Base-by-base conservation (phyloP, 257 asterid genomes). In the Catharanthus roseus region DNA sequence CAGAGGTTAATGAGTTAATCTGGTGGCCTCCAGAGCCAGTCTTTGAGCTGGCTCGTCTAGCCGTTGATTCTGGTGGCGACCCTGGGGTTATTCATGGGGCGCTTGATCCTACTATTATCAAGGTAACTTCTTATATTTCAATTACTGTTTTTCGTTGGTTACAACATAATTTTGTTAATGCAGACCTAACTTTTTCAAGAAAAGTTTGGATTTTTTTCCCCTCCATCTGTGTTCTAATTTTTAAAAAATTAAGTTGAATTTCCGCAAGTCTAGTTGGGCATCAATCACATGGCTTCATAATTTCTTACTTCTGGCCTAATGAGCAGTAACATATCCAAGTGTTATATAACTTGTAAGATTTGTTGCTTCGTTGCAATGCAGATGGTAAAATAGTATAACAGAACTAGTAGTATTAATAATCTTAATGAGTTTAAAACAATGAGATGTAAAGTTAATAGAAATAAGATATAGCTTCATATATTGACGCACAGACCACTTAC, bases 41-140 rank as follows among this genome's bases (percentile, higher is more conserved):
- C 5, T 55, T 90, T 86, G 98, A 93, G 78, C 84, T 93, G 65
- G 97, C 92, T 74, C 93, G 96, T 15, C 86, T 93, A 6, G 88
- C 96, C 13, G 60, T 89, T 55, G 97, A 93, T 69, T 93, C 97
- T 0, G 96, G 98, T 21, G 91, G 77, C 61, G 95, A 93, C 33
- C 88, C 96, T 42, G 95, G 83, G 55, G 86, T 95, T 60, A 83
- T 93, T 81, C 89, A 87, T 58, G 77, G 85, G 26, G 82, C 85
- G 31, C 92, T 93, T 74, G 97, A 93, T 79, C 97, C 98, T 6
- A 63, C 85, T 10, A 65, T 81, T 39, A 77, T 90, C 72, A 77
- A 79, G 29, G 98, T 90, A 31, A 78, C 80, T 66, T 63, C 67
- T 24, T 6, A 16, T 45, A 2, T n/a, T 44, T 12, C 4, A 26